Evolutionary conservation across 148 eudicot genomes (phyloP).

Genomic region (Persicaria tinctoria): DNA sequence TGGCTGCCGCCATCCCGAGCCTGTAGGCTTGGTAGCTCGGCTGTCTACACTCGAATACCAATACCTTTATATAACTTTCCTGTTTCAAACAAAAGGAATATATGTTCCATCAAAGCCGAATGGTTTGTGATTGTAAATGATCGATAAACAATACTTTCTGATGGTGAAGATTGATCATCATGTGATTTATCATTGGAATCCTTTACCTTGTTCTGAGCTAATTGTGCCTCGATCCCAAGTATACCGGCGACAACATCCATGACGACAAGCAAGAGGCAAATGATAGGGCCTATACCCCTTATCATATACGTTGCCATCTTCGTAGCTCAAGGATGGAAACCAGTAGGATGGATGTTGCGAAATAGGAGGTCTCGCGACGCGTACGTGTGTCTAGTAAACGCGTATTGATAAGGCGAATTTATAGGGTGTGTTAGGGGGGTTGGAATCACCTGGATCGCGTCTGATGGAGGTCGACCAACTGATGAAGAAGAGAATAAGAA

Average conservation of each 20-base stretch:
- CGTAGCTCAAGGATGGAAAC: neutral
- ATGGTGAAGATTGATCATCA: no score
- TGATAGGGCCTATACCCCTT: no score
- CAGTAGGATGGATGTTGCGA: neutral
- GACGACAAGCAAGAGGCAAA: constrained; percentile 29
- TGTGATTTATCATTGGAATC: neutral
- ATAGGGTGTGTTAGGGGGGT: no score
- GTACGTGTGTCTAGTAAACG: no score
- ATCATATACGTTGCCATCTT: constrained; percentile 16
- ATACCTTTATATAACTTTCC: neutral
- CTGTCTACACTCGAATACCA: neutral
- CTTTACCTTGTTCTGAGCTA: constrained; percentile 65
- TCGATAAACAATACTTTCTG: no score
- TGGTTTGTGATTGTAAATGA: no score
- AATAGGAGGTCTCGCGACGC: no score
- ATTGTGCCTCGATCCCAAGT: constrained; percentile 72
- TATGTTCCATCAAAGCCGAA: no score
- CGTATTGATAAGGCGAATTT: no score
- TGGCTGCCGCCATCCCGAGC: neutral
- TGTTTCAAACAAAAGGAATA: neutral
- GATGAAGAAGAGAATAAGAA: no score
- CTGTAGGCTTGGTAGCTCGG: neutral
- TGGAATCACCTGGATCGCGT: no score
- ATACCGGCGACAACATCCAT: constrained; percentile 76
- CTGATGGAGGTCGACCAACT: no score